These are phyloP conservation scores for Colletotrichum cordylinicola DNA, from an alignment of 2,329 filamentous ascomycete species.

Conservation along the genomic window DNA sequence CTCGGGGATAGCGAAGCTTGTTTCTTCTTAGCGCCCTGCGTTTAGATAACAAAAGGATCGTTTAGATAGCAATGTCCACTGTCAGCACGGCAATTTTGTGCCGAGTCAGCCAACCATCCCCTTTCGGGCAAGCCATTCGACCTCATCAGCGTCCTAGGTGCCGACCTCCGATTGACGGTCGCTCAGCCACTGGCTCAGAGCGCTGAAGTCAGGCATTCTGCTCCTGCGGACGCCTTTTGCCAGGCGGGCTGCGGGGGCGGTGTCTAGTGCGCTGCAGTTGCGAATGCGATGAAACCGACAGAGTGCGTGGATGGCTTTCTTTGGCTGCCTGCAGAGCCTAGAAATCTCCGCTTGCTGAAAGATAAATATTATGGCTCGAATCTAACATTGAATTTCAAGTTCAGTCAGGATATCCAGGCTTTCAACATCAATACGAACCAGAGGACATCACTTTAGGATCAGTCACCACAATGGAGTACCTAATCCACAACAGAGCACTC, in stretches of 20 bases:
- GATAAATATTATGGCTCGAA: not conserved
- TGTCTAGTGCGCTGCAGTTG: not conserved
- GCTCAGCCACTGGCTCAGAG: not conserved
- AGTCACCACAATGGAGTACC: not conserved
- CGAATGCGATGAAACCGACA: not conserved
- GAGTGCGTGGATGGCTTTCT: not conserved
- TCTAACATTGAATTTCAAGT: not conserved
- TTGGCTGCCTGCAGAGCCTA: not conserved
- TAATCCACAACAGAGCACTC: not conserved
- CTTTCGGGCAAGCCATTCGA: not conserved
- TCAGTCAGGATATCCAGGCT: not conserved
- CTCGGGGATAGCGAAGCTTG: slow-evolving; percentile 7
- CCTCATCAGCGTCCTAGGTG: not conserved
- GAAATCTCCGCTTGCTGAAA: not conserved
- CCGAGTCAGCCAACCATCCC: not conserved
- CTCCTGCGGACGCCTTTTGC: not conserved
- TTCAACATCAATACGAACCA: not conserved
- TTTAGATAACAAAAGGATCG: not conserved
- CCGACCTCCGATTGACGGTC: not conserved
- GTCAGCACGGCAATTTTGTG: not conserved
- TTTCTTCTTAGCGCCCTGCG: slow-evolving; percentile 7
- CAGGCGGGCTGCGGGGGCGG: not conserved
- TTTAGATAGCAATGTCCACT: not conserved
- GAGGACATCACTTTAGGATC: not conserved
- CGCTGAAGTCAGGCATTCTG: not conserved